Evolutionary conservation across 176 grass and related monocot genomes (phyloP), one percentile per base, ranked within the genome.

Genomic region (Oryza brachyantha): DNA sequence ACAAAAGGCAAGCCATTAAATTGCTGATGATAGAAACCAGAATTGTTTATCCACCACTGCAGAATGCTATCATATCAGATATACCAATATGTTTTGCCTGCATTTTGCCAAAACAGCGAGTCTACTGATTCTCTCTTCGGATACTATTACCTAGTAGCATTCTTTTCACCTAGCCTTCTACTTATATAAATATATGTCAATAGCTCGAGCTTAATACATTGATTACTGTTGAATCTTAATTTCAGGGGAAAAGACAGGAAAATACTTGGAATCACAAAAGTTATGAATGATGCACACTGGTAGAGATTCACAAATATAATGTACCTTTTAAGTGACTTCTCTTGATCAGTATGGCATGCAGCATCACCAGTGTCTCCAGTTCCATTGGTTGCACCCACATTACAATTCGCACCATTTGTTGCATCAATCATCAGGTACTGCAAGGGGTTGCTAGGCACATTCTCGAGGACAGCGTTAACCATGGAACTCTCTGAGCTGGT

Each of bases 311-410:
- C 4, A 70, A 14, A 85, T 36, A 57, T 32, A 67, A 0, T 26
- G 29, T 91, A 99, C 96, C 90, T 91, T 89, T 83, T 96, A 52
- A 91, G 85, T 68, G 86, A 74, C 78, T 87, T 99, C 40, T 96
- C 96, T 64, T 89, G 75, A 81, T 99, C 88, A 79, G 73, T 25
- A 80, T 86, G 55, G 57, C 35, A 77, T 32, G 70, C 55, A 81
- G 75, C 66, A 86, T 84, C 81, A 68, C 29, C 66, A 7, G 34
- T 64, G 73, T 87, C 92, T 77, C 81, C 84, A 61, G 67, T 69
- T 52, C 19, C 68, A 79, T 68, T 84, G 37, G 76, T 42, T 35
- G 63, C 34, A 42, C 72, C 61, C 52, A 72, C 28, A 52, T 73
- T 79, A 55, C 67, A 78, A 74, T 62, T 84, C 66, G 74, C 16